Percentiles rank a stretch among this genome's conserved stretches.
phyloP scores from a whole-genome alignment of 495 filamentous ascomycete genomes.

The Aspergillus avenaceus region DNA sequence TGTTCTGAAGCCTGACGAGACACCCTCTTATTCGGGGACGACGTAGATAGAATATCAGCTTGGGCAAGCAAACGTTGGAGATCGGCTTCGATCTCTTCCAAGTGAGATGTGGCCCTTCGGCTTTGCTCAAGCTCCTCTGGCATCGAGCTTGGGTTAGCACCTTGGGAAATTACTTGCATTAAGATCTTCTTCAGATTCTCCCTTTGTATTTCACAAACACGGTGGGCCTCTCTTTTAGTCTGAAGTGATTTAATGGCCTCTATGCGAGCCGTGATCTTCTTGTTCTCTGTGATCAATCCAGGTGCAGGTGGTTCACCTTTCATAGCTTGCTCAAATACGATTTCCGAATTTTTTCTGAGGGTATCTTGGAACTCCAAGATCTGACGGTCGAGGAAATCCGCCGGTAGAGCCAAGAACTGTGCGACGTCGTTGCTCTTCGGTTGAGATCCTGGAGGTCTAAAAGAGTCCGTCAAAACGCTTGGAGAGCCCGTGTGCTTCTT shows the following conservation, averaged over 20 bases:
- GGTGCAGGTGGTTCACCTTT: conserved; percentile 33
- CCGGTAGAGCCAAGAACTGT: conserved; percentile 26
- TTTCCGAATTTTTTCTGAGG: conserved; percentile 32
- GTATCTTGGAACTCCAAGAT: conserved; percentile 23
- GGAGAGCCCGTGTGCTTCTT: conserved; percentile 1
- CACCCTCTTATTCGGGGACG: conserved; percentile 7
- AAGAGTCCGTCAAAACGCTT: conserved; percentile 12
- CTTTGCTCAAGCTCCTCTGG: conserved; percentile 34
- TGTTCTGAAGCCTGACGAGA: background rate
- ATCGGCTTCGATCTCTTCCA: conserved; percentile 28
- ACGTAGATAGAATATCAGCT: conserved; percentile 13
- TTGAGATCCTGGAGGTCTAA: conserved; percentile 17
- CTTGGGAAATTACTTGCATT: conserved; percentile 32
- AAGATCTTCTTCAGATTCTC: conserved; percentile 29
- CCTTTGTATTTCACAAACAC: conserved; percentile 23
- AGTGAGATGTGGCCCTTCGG: conserved; percentile 28
- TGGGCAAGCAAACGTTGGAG: conserved; percentile 28
- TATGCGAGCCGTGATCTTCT: conserved; percentile 27
- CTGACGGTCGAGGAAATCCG: conserved; percentile 14
- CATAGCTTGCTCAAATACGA: conserved; percentile 39
- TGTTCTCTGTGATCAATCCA: conserved; percentile 36
- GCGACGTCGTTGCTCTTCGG: conserved; percentile 20
- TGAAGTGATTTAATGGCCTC: conserved; percentile 33
- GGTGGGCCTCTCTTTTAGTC: conserved; percentile 21
- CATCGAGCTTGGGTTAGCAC: conserved; percentile 28